Evolutionary conservation across 257 asterid species (phyloP), one percentile per base, ranked within the genome.

Genomic region (Leptodermis oblonga): DNA sequence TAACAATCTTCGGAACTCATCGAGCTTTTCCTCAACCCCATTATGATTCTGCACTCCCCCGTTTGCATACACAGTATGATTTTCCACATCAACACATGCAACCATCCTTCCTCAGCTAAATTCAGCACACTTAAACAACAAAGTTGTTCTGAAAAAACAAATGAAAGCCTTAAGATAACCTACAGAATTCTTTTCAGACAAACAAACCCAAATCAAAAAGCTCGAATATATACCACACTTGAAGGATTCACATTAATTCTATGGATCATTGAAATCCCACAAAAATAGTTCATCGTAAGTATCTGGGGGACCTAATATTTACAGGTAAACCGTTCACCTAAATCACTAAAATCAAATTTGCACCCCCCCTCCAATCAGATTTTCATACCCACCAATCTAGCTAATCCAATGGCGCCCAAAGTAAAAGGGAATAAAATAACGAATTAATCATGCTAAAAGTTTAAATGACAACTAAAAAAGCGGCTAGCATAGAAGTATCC

Each of bases 11-110:
- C 97, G 84, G 34, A 91, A 77, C 41, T 90, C 97, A 62, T 88
- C 86, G 12, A 90, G 86, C 74, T 90, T 90, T 75, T 90, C 92
- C 58, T 84, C 91, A 7, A 70, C 70, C 39, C 89, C 84, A 30
- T 78, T 81, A 1, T 76, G 79, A 75, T 76, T 77, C 58, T 78
- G 87, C 7, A 46, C 42, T 3, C 36, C 65, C 76, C 97, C 92
- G 22, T 86, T 87, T 22, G 74, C 74, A 74, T 82, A 72, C 5
- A 80, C 49, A 68, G 36, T 68, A 26, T 69, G 77, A 71, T 68
- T 72, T 28, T 62, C 74, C 45, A 72, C 82, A 65, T 84, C 89
- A 69, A 86, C 82, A 83, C 92, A 87, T 53, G 89, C 92, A 53
- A 89, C 96, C 97, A 89, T 92, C 82, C 81, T 81, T 37, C 70